Conservation (phyloP, 257 asterid genomes). For the Solanum sitiens region DNA sequence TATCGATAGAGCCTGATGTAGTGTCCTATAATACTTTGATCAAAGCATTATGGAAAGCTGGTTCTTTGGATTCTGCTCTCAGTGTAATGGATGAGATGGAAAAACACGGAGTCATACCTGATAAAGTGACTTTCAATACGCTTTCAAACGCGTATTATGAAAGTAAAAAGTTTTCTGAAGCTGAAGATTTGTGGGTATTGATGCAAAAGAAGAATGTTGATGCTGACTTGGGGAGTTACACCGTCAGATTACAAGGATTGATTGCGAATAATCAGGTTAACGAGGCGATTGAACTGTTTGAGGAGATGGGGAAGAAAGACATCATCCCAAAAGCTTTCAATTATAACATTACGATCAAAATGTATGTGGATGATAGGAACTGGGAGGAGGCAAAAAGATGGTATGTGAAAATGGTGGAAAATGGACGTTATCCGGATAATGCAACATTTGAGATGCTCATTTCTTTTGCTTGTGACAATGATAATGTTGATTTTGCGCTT, state of each 20-base stretch:
- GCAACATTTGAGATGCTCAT: slow-evolving; percentile 23
- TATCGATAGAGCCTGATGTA: slow-evolving; percentile 30
- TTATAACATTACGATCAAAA: slow-evolving; percentile 32
- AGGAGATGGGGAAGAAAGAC: slow-evolving; percentile 26
- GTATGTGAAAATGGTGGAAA: slow-evolving; percentile 21
- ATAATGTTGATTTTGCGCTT: slow-evolving; percentile 30
- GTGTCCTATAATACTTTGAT: slow-evolving; percentile 32
- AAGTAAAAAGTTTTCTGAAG: slow-evolving; percentile 16
- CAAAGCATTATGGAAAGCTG: slow-evolving; percentile 26
- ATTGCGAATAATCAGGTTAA: slow-evolving; percentile 10
- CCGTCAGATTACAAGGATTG: slow-evolving; percentile 28
- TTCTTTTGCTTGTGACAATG: slow-evolving; percentile 25
- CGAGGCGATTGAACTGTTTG: slow-evolving; percentile 27
- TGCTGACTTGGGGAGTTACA: slow-evolving; percentile 28
- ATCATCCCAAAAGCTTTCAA: slow-evolving; percentile 23
- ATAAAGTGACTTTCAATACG: slow-evolving; percentile 22
- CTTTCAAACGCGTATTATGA: slow-evolving; percentile 15
- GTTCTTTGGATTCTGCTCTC: slow-evolving; percentile 27
- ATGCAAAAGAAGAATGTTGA: slow-evolving; percentile 32
- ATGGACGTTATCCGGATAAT: slow-evolving; percentile 11
- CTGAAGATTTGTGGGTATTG: slow-evolving; percentile 38
- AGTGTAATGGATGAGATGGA: slow-evolving; percentile 35
- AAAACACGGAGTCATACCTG: slow-evolving; percentile 14
- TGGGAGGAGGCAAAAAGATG: slow-evolving; percentile 33
- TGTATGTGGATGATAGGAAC: slow-evolving; percentile 21